Base-by-base conservation (phyloP, 192 early-diverging fungal species). In the Tieghemiomyces parasiticus region DNA sequence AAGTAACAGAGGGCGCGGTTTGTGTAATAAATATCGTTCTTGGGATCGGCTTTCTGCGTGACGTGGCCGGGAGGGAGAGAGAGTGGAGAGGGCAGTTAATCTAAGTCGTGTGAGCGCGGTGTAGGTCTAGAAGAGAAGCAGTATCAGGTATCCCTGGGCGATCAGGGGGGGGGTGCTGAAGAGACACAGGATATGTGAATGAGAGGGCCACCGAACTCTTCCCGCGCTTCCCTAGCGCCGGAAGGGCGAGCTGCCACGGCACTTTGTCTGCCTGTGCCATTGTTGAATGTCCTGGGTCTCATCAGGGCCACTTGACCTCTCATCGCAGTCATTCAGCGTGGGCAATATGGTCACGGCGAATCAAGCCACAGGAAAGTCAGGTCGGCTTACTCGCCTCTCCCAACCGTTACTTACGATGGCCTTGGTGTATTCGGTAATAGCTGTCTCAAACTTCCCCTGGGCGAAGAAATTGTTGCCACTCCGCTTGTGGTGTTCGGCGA, bases 1-100 rank as follows among this genome's bases (percentile, higher is more conserved):
- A 87, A 74, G 53, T 80, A 81, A 58, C 82, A 86, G 13, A 89
- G 74, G 14, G 89, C 89, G 13, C 90, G 69, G 61, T 92, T 92
- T n/a, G 86, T 87, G 65, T 82, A 92, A 62, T 88, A 92, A 3
- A 78, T 66, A 20, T 81, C 67, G 46, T 81, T 75, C 10, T 35
- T 66, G 2, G 84, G 75, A 60, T 81, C 72, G 47, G 24, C 24
- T 22, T 4, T 48, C 47, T 48, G 22, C n/a, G n/a, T n/a, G n/a
- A n/a, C n/a, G n/a, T n/a, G n/a, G n/a, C n/a, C n/a, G n/a, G n/a
- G n/a, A n/a, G n/a, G n/a, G n/a, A n/a, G n/a, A n/a, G n/a, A n/a
- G n/a, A n/a, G n/a, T n/a, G n/a, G n/a, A n/a, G n/a, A n/a, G n/a
- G n/a, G n/a, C n/a, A n/a, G n/a, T n/a, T n/a, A n/a, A n/a, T n/a